Evolutionary conservation across 139 green algal species (phyloP).

Genomic region (Auxenochlorella protothecoides): DNA sequence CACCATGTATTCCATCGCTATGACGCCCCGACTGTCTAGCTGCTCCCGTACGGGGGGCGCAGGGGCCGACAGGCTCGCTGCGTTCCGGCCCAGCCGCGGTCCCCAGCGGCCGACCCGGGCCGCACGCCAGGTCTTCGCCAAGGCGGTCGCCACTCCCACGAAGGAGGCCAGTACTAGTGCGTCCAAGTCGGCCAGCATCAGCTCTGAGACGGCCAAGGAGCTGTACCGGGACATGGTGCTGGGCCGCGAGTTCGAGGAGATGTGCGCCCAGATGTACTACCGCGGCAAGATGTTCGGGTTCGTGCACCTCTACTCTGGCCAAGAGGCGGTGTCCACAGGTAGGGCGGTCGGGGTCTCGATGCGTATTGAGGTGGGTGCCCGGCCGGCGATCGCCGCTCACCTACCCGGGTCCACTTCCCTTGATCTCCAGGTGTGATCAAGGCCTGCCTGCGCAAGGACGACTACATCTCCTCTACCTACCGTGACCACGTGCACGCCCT

Average conservation of each 20-base stretch:
- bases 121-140: no score
- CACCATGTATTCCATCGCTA: no score
- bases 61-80: no score
- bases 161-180: slow-evolving; percentile 8
- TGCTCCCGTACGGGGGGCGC: no score
- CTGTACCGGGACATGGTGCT: slow-evolving; percentile 88
- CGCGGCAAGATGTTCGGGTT: slow-evolving; percentile 87
- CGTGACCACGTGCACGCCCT: slow-evolving; percentile 97
- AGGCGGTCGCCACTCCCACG: slow-evolving; percentile 12
- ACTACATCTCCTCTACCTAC: slow-evolving; percentile 95
- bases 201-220: slow-evolving; percentile 59
- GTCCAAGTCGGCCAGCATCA: slow-evolving; percentile 28
- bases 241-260: slow-evolving; percentile 94
- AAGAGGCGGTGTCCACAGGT: slow-evolving; percentile 84
- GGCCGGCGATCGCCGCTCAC: background rate
- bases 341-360: background rate
- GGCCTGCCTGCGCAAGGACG: slow-evolving; percentile 53
- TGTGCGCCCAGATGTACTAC: slow-evolving; percentile 99
- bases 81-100: no score
- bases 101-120: no score
- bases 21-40: no score
- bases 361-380: background rate
- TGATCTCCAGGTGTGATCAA: slow-evolving; percentile 34
- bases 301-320: slow-evolving; percentile 93
- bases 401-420: background rate